Evolutionary conservation across 805 yeast species (phyloP), one percentile per base, ranked within the genome.

Genomic region (Scheffersomyces stipitis): DNA sequence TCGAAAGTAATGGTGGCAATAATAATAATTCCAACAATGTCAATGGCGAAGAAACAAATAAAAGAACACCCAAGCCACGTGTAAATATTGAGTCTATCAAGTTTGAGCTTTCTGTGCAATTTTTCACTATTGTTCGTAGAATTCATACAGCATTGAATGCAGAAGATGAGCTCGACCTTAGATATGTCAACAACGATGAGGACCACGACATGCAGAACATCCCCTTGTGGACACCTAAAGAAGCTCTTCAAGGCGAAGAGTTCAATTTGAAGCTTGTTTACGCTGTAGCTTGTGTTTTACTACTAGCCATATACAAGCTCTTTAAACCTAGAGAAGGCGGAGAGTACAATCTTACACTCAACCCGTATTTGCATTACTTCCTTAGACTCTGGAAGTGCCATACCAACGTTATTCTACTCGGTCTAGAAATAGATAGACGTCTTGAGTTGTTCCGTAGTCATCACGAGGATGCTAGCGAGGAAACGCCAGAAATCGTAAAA

Each of bases 341-440:
- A 2, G 31, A 5, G 8, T 61, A 62, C 33, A 73, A 71, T 41
- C 49, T 75, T 5, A 67, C 73, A 15, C 44, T 76, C 34, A 82
- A 82, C 49, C 93, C 93, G 15, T 85, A 81, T 49, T 51, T 79
- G 31, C 74, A 75, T 15, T 66, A 71, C 31, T 74, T 80, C 41
- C 60, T 82, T 7, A 75, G 76, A 31, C 51, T 78, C 4, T 85
- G 93, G 91, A 80, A 81, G 47, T 71, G 76, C 28, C 77, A 79
- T 48, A 81, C 89, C 2, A 72, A 71, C 40, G 69, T 80, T 2
- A 69, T 84, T 1, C 56, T 76, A 7, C 57, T 79, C 5, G 86
- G 87, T 0, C 58, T 84, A 5, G 85, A 81, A 47, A 62, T 66
- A 35, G 75, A 69, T 47, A 51, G 71, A 29, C 51, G 63, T 29